Base-by-base conservation (phyloP, 768 basidiomycete genomes). In the Suillus bovinus region DNA sequence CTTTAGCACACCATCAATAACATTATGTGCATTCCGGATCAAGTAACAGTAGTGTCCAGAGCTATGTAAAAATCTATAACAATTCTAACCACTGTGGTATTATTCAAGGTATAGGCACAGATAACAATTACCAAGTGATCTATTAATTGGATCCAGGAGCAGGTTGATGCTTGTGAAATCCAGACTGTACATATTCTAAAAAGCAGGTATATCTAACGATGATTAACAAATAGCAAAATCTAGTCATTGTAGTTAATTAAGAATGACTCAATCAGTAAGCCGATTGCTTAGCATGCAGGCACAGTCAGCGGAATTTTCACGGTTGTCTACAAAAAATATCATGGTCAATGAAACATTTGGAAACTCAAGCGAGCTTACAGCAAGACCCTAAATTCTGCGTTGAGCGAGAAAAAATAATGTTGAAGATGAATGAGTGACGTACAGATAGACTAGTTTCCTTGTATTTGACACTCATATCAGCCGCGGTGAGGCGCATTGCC, bases 381-480 rank as follows among this genome's bases (percentile, higher is more conserved):
- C 86, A 58, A 88, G 79, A 58, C 87, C 86, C 82, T 86, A 47
- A 50, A 27, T 47, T 61, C 33, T 31, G 27, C 6, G 41, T 49
- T 38, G 65, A 61, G 63, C 22, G 38, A 36, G 36, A 20, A 24
- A 14, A 11, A 57, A 11, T n/a, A 36, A 5, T 11, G n/a, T 17
- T 27, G 31, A 36, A 38, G 29, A 46, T 46, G 20, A 47, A 29
- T 22, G 29, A 46, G 63, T 46, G 39, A 77, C 88, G 66, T 70
- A 91, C 94, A 44, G 93, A 93, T 66, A 98, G 84, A 74, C 91
- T 93, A 0, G 95, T 98, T 76, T 98, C 95, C 72, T 96, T 97
- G 74, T 96, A 96, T 74, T 95, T 94, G 67, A 90, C 84, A 64
- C 92, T 94, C 94, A 96, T 96, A 73, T 95, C 93, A n/a, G 84